Evolutionary conservation across 164 flowering plant genomes (phyloP), one percentile per base, ranked within the genome.

Genomic region (Houttuynia cordata): DNA sequence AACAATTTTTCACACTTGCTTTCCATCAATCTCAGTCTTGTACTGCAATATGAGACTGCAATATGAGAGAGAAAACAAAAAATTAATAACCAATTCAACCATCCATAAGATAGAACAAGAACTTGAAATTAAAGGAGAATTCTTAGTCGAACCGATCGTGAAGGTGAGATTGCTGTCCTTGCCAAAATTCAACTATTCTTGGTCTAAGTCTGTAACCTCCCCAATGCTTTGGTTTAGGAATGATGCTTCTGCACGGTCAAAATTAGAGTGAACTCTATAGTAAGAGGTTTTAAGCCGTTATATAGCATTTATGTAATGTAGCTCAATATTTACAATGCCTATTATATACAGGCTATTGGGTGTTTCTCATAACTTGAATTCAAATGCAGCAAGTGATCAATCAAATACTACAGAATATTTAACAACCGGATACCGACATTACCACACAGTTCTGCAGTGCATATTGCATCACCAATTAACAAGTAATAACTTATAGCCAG

Each of bases 131-230:
- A 12, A 8, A 56, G 51, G 25, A 20, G 7, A 51, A 59, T 30
- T 45, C 53, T 54, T 60, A 17, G 63, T 20, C 56, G 22, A 24
- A 91, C 96, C 96, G 80, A 75, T 93, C 99, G 75, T 93, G 97
- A 72, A 93, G 75, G 62, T 91, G 91, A 67, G 99, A 90, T 39
- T 52, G 70, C 53, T 90, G 97, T 56, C 99, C 99, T 76, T 93
- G 99, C 97, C 99, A 93, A 73, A 90, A 93, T 70, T 88, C 97
- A 62, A 82, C 71, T 30, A 68, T 62, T 62, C 78, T 79, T 23
- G 99, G 99, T 68, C 72, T 81, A 41, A 93, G 89, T 69, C 97
- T 75, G 80, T 81, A 90, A 62, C 97, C 99, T 62, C 97, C 96
- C 97, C 96, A 93, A 55, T 87, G 56, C 65, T 73, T 73, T n/a